These are phyloP conservation scores for Curvularia sp. DNA, from an alignment of 2,329 filamentous ascomycete genomes.

Conservation along the genomic window DNA sequence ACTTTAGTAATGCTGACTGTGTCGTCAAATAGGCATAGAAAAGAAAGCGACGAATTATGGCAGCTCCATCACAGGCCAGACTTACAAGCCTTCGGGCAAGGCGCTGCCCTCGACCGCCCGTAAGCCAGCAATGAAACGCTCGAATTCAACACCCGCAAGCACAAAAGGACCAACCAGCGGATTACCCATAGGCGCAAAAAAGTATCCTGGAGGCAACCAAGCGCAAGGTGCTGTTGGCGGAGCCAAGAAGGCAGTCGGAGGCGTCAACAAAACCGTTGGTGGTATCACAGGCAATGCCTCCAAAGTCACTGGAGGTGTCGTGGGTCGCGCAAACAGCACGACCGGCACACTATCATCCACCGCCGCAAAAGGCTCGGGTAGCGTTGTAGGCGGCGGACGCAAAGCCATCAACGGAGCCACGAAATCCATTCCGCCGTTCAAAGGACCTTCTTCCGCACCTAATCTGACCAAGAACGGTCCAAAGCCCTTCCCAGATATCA, in stretches of 20 bases:
- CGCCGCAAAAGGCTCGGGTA: conserved; percentile 14
- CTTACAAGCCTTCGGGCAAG: conserved; percentile 36
- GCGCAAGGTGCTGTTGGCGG: conserved; percentile 16
- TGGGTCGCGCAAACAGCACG: conserved; percentile 24
- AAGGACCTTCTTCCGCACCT: conserved; percentile 6
- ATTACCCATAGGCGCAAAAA: conserved; percentile 40
- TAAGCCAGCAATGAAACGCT: conserved; percentile 42
- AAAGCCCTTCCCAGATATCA: conserved; percentile 9
- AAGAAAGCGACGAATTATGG: conserved; percentile 41
- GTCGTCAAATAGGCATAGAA: conserved; percentile 36
- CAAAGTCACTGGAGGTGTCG: conserved; percentile 14
- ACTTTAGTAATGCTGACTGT: neutral
- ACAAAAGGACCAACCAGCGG: conserved; percentile 26
- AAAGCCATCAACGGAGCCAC: conserved; percentile 23
- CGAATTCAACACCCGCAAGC: conserved; percentile 42
- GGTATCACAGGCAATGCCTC: conserved; percentile 18
- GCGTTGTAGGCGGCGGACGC: conserved; percentile 16
- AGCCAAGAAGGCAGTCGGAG: conserved; percentile 35
- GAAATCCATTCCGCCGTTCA: conserved; percentile 16
- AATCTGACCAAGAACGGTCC: conserved; percentile 17
- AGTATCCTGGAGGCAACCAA: conserved; percentile 33
- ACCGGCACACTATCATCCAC: conserved; percentile 14
- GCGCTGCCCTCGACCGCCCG: conserved; percentile 40
- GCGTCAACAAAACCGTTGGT: conserved; percentile 23
- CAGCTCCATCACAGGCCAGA: conserved; percentile 39